A percentile compares a stretch with the other conserved stretches of the same genome.
phyloP scores from a whole-genome alignment of 2,329 filamentous ascomycete genomes.

The Fusarium drepaniforme region DNA sequence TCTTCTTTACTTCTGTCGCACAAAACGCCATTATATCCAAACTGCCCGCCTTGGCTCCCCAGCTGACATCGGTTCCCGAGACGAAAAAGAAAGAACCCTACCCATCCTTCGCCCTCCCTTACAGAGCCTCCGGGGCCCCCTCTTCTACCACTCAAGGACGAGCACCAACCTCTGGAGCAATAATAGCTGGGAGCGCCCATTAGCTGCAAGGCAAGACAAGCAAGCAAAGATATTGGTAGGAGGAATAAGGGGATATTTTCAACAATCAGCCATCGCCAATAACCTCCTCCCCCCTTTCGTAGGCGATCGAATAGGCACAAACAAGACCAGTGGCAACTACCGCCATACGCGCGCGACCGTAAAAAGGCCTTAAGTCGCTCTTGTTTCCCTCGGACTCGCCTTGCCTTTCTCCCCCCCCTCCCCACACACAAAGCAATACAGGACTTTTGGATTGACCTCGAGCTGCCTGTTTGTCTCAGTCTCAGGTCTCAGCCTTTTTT shows the following conservation, averaged over 20 bases:
- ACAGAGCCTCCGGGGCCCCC: slow-evolving; percentile 2
- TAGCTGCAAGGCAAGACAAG: slow-evolving; percentile 28
- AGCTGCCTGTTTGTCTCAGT: slow-evolving; percentile 26
- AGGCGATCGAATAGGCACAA: slow-evolving; percentile 25
- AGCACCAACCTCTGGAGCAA: background rate
- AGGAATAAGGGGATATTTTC: slow-evolving; percentile 28
- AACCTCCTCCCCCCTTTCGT: slow-evolving; percentile 9
- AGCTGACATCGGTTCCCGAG: slow-evolving; percentile 18
- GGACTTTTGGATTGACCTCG: background rate
- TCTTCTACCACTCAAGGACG: slow-evolving; percentile 20
- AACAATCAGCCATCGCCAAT: slow-evolving; percentile 9
- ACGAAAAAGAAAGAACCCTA: slow-evolving; percentile 6
- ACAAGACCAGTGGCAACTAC: background rate
- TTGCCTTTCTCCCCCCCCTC: background rate
- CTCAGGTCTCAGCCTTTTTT: slow-evolving; percentile 27
- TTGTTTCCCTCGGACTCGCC: slow-evolving; percentile 18
- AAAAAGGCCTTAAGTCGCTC: slow-evolving; percentile 11
- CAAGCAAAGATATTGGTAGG: slow-evolving; percentile 4
- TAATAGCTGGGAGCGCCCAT: slow-evolving; percentile 12
- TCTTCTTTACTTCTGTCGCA: background rate
- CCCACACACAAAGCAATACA: background rate
- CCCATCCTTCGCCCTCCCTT: slow-evolving; percentile 7
- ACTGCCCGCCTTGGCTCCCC: background rate
- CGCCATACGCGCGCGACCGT: background rate
- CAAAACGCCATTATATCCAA: background rate